Evolutionary conservation across 306 rosid species (phyloP).

Genomic region (Cotoneaster glaucophyllus): DNA sequence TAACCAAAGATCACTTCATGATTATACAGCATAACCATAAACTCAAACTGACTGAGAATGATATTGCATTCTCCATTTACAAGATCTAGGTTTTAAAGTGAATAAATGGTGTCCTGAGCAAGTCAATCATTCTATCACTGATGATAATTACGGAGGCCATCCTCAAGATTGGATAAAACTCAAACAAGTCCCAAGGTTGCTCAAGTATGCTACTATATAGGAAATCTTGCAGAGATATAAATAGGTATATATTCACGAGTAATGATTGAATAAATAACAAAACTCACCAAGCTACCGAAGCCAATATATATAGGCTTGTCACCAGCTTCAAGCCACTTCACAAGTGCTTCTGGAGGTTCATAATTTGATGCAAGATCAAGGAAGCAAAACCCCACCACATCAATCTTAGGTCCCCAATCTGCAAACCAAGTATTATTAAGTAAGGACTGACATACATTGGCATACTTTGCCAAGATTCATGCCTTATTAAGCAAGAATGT

Average conservation of each 20-base stretch:
- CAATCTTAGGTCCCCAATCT: constrained; percentile 98
- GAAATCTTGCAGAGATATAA: not conserved
- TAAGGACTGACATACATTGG: constrained; percentile 1
- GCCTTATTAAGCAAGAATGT: not conserved
- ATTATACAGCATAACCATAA: not conserved
- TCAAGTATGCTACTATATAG: not conserved
- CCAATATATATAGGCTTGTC: constrained; percentile 89
- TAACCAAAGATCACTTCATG: not conserved
- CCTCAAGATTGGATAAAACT: not conserved
- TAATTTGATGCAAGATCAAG: constrained; percentile 97
- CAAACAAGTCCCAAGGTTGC: not conserved
- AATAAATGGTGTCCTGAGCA: not conserved
- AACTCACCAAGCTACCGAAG: constrained; percentile 90
- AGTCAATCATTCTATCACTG: not conserved
- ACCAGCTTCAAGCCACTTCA: constrained; percentile 86
- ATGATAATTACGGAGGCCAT: not conserved
- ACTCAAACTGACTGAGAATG: not conserved
- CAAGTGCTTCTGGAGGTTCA: constrained; percentile 74
- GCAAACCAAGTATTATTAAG: constrained; percentile 30
- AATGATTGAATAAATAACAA: not conserved
- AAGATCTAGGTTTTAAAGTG: not conserved
- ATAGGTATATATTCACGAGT: not conserved
- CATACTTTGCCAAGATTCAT: not conserved
- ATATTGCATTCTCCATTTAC: not conserved
- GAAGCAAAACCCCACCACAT: constrained; percentile 98